A percentile compares a stretch with the other conserved stretches of the same genome.
These are phyloP conservation scores for Gossypium raimondii DNA, from an alignment of 345 rosid genomes.

Conservation along the genomic window DNA sequence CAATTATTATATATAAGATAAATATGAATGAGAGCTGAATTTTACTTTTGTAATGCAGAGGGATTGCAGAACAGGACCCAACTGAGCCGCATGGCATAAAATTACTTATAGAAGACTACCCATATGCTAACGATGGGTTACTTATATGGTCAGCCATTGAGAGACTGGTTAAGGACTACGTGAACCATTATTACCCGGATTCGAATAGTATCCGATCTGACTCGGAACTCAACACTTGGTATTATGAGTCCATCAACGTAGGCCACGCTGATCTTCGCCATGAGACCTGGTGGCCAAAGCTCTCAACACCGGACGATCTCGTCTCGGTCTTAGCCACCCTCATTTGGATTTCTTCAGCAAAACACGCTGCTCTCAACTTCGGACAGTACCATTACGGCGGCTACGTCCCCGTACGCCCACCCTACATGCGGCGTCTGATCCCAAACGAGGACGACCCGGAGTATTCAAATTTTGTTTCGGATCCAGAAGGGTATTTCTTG, in stretches of 20 bases:
- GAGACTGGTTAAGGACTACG: slow-evolving; percentile 5
- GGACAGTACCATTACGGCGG: slow-evolving; percentile 17
- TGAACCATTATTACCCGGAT: slow-evolving; percentile 16
- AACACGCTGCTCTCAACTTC: slow-evolving; percentile 36
- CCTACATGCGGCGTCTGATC: slow-evolving; percentile 9
- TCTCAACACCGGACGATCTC: slow-evolving; percentile 48
- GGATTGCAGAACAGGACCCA: slow-evolving; percentile 61
- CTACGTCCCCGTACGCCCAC: slow-evolving; percentile 8
- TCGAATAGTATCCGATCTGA: slow-evolving; percentile 19
- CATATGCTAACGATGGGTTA: slow-evolving; percentile 18
- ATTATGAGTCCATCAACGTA: slow-evolving; percentile 3
- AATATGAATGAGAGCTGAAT: not conserved
- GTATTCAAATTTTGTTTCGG: not conserved
- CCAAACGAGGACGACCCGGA: not conserved
- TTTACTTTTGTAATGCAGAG: slow-evolving; percentile 35
- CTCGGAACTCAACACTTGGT: slow-evolving; percentile 8
- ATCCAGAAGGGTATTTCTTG: slow-evolving; percentile 11
- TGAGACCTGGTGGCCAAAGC: slow-evolving; percentile 75
- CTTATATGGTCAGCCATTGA: slow-evolving; percentile 17
- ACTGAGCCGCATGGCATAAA: slow-evolving; percentile 10
- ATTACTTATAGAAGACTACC: slow-evolving; percentile 9
- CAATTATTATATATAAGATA: too few species aligned
- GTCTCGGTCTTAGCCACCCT: slow-evolving; percentile 59
- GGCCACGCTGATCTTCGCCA: slow-evolving; percentile 18
- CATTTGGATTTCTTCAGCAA: slow-evolving; percentile 90